Base-by-base conservation (phyloP, 1,284 basidiomycete genomes). In the Exobasidium cylindrosporum region DNA sequence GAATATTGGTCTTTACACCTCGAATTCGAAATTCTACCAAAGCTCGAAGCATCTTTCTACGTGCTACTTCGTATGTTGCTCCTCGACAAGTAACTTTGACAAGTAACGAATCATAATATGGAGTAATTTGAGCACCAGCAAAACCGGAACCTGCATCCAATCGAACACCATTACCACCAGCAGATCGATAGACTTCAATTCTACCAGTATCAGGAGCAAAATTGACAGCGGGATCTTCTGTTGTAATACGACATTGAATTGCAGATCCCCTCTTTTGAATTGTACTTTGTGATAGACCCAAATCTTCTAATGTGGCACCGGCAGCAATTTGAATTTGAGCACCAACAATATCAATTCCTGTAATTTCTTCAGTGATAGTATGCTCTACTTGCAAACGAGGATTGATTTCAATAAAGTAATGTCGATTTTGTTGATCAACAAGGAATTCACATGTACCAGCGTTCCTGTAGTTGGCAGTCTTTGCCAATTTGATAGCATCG, bases 161-260 rank as follows among this genome's bases (percentile, higher is more conserved):
- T 81, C 96, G 90, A 57, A 99, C 93, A 81, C 96, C 96, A 81
- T 97, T 98, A 68, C 96, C 96, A 82, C 96, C 96, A 47, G 96
- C 95, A 74, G 91, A 94, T 67, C 95, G 89, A 83, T 98, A 98
- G 35, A 99, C 96, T 79, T 98, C 95, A 73, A 99, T 98, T 82
- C 97, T 97, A 68, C 96, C 96, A 1, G 92, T 97, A 82, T 99
- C 96, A 35, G 96, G 96, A 82, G 97, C 92, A 90, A 99, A 98
- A 79, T 84, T 85, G 60, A 86, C 81, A 26, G 90, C 86, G 7
- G 96, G 87, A 81, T 99, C 95, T 83, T 99, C 96, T n/a, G 96
- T 98, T 47, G 96, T 98, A 82, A 99, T 87, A 84, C 96, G 93
- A 82, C 92, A 97, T 81, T 99, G 96, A 70, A 99, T 98, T 11